Percentiles rank a stretch among this genome's conserved stretches.
Conservation (phyloP, 176 grass and related monocot species). For the Echinochloa phyllopogon region DNA sequence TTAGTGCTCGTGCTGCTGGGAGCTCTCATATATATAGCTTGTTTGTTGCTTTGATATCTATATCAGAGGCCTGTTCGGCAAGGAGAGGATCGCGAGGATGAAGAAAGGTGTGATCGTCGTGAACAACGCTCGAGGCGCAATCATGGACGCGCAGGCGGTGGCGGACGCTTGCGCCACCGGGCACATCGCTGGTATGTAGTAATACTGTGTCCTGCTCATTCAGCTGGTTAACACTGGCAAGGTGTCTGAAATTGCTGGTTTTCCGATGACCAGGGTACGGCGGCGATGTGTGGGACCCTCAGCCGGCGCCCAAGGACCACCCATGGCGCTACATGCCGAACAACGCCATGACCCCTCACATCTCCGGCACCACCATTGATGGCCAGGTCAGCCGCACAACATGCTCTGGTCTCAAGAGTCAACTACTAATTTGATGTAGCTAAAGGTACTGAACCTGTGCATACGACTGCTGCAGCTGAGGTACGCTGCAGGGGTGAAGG, state of each 20-base stretch:
- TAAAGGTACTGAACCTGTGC: neutral
- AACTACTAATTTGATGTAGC: neutral
- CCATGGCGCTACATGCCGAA: slow-evolving; percentile 91
- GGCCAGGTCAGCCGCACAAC: slow-evolving; percentile 51
- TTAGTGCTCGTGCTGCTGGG: neutral
- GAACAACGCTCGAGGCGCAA: slow-evolving; percentile 80
- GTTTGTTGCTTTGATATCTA: neutral
- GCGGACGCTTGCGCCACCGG: slow-evolving; percentile 68
- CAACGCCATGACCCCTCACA: slow-evolving; percentile 86
- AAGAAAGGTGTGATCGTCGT: slow-evolving; percentile 82
- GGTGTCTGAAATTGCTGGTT: neutral
- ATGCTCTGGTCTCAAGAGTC: neutral
- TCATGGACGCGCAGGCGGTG: slow-evolving; percentile 82
- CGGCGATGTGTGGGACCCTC: slow-evolving; percentile 76
- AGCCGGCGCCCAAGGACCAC: slow-evolving; percentile 82
- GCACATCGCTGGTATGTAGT: slow-evolving; percentile 59
- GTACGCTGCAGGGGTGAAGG: slow-evolving; percentile 73
- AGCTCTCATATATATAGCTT: neutral
- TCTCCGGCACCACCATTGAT: slow-evolving; percentile 84
- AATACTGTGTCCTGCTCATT: neutral
- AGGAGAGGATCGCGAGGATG: slow-evolving; percentile 78
- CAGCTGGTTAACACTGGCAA: neutral
- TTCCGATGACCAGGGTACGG: slow-evolving; percentile 56
- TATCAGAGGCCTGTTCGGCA: slow-evolving; percentile 73
- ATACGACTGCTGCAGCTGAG: slow-evolving; percentile 56